Evolutionary conservation across 2,329 filamentous ascomycete species (phyloP).

Genomic region (Fusarium sp.): DNA sequence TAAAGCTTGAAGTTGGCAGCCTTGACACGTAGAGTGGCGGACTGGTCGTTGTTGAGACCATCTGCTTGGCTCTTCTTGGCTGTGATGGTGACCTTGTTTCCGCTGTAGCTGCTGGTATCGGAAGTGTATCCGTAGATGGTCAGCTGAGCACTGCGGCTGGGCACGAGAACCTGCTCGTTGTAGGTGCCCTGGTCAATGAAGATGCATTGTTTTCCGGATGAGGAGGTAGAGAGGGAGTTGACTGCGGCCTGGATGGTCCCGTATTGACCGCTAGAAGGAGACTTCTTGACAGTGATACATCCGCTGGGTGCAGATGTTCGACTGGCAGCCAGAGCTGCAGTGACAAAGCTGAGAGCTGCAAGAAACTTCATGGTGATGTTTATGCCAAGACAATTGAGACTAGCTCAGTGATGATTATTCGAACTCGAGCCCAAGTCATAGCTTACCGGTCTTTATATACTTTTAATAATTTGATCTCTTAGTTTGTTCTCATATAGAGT

Average conservation of each 20-base stretch:
- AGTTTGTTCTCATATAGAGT: background rate
- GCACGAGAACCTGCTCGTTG: conserved; percentile 63
- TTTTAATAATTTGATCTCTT: background rate
- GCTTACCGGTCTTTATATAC: conserved; percentile 4
- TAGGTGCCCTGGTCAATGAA: conserved; percentile 77
- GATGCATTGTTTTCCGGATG: conserved; percentile 68
- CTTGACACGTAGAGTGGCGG: conserved; percentile 61
- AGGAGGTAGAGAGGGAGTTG: conserved; percentile 67
- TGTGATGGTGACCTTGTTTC: conserved; percentile 71
- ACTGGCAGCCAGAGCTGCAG: conserved; percentile 49
- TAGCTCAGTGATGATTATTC: background rate
- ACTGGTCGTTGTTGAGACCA: conserved; percentile 67
- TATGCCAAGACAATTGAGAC: background rate
- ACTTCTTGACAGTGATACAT: conserved; percentile 64
- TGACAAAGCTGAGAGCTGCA: conserved; percentile 24
- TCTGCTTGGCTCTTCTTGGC: conserved; percentile 60
- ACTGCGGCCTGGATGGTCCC: conserved; percentile 68
- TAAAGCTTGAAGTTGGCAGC: conserved; percentile 70
- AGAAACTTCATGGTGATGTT: conserved; percentile 41
- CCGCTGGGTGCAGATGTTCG: conserved; percentile 61
- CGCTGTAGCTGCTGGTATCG: conserved; percentile 62
- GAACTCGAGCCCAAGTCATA: background rate
- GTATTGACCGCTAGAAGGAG: conserved; percentile 52
- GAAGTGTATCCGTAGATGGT: conserved; percentile 71
- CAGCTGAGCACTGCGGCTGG: conserved; percentile 64